Evolutionary conservation across 2,329 filamentous ascomycete genomes (phyloP), one percentile per base, ranked within the genome.

Genomic region (Fusarium oxysporum): DNA sequence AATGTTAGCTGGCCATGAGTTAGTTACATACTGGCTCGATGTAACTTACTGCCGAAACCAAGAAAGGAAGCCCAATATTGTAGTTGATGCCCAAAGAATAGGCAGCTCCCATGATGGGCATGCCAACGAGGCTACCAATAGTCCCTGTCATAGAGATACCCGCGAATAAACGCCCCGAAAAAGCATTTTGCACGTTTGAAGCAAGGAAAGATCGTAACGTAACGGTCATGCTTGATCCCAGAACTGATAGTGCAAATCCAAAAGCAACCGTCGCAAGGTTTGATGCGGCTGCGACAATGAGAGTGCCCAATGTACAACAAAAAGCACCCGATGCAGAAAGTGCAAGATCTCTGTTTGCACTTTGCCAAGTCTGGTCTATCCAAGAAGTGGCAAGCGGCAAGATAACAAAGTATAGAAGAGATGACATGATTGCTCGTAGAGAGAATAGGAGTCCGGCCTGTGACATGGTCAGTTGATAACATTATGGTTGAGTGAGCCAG

Each of bases 91-190:
- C 30, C 30, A 57, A 57, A 35, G 54, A 57, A 35, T 57, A 57
- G 14, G 54, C 54, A 35, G 40, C 54, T 23, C 54, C 54, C 60
- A 65, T 57, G 25, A 65, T 21, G 19, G 47, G 28, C 35, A 38
- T 23, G 8, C 35, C 48, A n/a, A 65, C 7, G 19, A 65, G 48
- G 37, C 62, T 47, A 13, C 41, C 60, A 23, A 57, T 41, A 13
- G 35, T 65, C 4, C 44, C 62, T 6, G 28, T 37, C n/a, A 64
- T 21, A n/a, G 47, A 45, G 12, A 65, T 37, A 9, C 37, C 41
- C 4, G 62, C 48, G 12, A 65, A 65, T 6, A 65, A 33, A 1
- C 62, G 60, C 7, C 62, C 62, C 5, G 62, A 65, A 35, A 56
- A 65, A 5, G 1, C 37, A 14, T 55, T 25, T 4, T 56, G 23